These are phyloP conservation scores for Sporothrix protearum DNA, from an alignment of 2,329 filamentous ascomycete species.

Conservation along the genomic window DNA sequence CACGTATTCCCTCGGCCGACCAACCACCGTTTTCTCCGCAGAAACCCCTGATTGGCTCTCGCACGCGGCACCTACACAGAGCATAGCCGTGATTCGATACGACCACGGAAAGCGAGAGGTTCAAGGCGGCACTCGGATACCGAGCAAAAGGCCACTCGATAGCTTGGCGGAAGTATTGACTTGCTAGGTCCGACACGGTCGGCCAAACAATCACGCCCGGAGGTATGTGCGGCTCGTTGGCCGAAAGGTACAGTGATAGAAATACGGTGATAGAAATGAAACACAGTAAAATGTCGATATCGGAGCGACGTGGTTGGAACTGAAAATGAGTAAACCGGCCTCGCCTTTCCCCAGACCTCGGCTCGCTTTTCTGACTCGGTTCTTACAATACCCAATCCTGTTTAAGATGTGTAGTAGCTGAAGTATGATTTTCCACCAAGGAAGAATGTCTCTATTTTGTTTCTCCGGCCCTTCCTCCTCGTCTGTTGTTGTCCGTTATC, in stretches of 20 bases:
- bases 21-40: too few species aligned
- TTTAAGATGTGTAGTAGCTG: background rate
- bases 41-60: too few species aligned
- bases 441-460: background rate
- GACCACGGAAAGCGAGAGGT: background rate
- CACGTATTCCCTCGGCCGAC: too few species aligned
- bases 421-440: slow-evolving; percentile 6
- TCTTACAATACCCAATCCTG: background rate
- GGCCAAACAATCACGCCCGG: background rate
- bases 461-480: background rate
- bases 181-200: background rate
- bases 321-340: background rate
- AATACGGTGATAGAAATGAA: background rate
- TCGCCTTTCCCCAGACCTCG: background rate
- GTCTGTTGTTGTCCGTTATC: background rate
- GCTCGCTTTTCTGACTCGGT: background rate
- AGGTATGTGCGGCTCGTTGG: background rate
- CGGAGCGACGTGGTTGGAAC: background rate
- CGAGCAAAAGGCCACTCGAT: background rate
- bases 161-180: background rate
- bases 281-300: background rate
- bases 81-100: background rate
- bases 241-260: background rate
- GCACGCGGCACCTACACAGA: background rate
- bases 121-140: background rate